These are phyloP conservation scores for Aspergillus sp. DNA, from an alignment of 2,329 filamentous ascomycete species.

Conservation along the genomic window DNA sequence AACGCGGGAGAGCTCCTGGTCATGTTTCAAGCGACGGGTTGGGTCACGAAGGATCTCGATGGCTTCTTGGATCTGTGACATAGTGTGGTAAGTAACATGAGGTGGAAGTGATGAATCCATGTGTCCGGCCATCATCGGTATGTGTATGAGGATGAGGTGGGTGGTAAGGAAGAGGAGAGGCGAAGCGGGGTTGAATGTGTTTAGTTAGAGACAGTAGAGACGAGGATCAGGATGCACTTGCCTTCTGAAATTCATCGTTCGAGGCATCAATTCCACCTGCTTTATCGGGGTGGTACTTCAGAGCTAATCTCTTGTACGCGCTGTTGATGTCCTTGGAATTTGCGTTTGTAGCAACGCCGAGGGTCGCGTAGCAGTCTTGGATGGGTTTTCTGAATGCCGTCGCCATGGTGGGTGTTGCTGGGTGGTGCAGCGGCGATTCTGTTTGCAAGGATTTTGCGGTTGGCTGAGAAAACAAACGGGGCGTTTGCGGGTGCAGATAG, in stretches of 20 bases:
- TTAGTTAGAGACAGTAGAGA: background rate
- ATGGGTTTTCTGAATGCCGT: constrained; percentile 9
- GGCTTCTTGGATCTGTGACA: constrained; percentile 31
- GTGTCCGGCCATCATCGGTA: background rate
- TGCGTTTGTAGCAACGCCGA: constrained; percentile 27
- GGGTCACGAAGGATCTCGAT: constrained; percentile 35
- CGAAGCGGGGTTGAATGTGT: background rate
- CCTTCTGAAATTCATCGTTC: constrained; percentile 23
- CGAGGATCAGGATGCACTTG: constrained; percentile 9
- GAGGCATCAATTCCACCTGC: constrained; percentile 11
- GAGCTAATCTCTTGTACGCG: constrained; percentile 35
- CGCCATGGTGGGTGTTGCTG: background rate
- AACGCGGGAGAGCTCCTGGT: constrained; percentile 17
- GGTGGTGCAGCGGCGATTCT: background rate
- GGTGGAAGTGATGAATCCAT: too few relatives aligned
- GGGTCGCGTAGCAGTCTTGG: constrained; percentile 27
- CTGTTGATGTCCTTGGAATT: constrained; percentile 32
- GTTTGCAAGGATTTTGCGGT: background rate
- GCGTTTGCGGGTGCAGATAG: background rate
- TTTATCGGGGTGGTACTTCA: constrained; percentile 38
- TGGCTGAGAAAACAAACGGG: background rate
- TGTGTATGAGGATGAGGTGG: background rate
- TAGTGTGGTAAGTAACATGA: background rate
- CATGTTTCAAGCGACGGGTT: constrained; percentile 21
- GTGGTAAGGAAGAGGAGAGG: background rate